Evolutionary conservation across 345 rosid species (phyloP), one percentile per base, ranked within the genome.

Genomic region (Lenwebbia sp.): DNA sequence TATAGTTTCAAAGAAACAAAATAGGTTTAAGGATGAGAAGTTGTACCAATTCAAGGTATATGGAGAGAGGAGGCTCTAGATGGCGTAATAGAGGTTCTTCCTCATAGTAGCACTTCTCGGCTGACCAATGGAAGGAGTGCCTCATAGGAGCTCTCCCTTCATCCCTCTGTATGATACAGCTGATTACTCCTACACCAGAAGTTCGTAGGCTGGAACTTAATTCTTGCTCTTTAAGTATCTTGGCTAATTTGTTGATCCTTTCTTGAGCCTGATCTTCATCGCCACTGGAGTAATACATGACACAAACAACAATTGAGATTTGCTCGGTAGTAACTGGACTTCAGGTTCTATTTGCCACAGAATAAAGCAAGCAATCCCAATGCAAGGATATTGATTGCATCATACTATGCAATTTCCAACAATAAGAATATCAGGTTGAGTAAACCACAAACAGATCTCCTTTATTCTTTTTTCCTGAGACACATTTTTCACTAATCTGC

Each of bases 201-300:
- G 93, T 87, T 74, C 92, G 91, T 74, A 97, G 93, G 89, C 94
- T 92, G 57, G 92, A 90, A 82, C 98, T 93, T 86, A 96, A 89
- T 92, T 94, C 96, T 90, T 92, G 91, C 88, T 92, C 99, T 91
- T 93, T 98, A 50, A 98, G 98, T 90, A 96, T 95, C 94, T 98
- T 96, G 82, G 99, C 99, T 86, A 98, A 89, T 90, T 94, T 98
- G 88, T 93, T 74, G 75, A 96, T 89, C 90, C 99, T 95, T 91
- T 98, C 99, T 91, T 95, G 99, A 87, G 99, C 99, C 93, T 98
- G 99, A 92, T 98, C 99, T 91, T 96, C 99, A 87, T 98, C 99
- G 28, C 99, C 99, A 91, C 99, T 98, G 96, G 86, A 93, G 91
- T 87, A 44, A 81, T 50, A 58, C 9, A 5, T 37, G 19, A 87